These are phyloP conservation scores for Phlebopus sp. DNA, from an alignment of 1,284 basidiomycete genomes.

Conservation along the genomic window DNA sequence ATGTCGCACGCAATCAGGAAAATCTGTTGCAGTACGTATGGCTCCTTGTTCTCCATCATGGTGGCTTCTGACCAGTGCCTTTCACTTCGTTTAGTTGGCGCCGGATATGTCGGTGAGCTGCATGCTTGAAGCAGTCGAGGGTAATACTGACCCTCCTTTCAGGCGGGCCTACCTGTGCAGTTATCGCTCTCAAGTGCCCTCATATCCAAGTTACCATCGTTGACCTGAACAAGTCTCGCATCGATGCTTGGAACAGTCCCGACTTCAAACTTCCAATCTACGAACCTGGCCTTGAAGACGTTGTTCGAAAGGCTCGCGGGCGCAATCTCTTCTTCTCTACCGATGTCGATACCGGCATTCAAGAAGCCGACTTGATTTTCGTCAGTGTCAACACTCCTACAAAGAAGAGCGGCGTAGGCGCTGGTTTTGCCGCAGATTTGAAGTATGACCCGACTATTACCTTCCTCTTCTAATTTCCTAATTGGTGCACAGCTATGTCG, in stretches of 20 bases:
- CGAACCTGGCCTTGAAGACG: constrained; percentile 94
- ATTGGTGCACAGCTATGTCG: constrained; percentile 74
- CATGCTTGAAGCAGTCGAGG: neutral
- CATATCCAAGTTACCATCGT: constrained; percentile 96
- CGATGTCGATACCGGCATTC: constrained; percentile 90
- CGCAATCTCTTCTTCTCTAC: constrained; percentile 98
- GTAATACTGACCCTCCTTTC: constrained; percentile 12
- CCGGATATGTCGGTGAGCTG: constrained; percentile 89
- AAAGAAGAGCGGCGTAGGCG: constrained; percentile 96
- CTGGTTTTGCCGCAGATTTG: constrained; percentile 96
- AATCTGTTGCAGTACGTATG: constrained; percentile 85
- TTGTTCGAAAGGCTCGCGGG: constrained; percentile 86
- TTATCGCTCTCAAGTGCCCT: constrained; percentile 94
- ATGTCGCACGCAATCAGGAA: constrained; percentile 52
- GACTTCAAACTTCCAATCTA: constrained; percentile 87
- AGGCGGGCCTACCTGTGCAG: constrained; percentile 94
- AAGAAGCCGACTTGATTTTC: constrained; percentile 89
- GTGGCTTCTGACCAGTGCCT: constrained; percentile 10
- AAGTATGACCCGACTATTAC: constrained; percentile 57
- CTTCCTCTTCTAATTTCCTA: constrained; percentile 5
- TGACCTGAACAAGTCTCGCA: constrained; percentile 91
- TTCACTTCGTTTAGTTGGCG: constrained; percentile 64
- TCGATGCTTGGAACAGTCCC: constrained; percentile 93
- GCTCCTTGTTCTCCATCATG: constrained; percentile 10
- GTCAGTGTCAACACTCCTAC: constrained; percentile 97